Evolutionary conservation across 768 basidiomycete genomes (phyloP).

Genomic region (Russula ochroleuca): DNA sequence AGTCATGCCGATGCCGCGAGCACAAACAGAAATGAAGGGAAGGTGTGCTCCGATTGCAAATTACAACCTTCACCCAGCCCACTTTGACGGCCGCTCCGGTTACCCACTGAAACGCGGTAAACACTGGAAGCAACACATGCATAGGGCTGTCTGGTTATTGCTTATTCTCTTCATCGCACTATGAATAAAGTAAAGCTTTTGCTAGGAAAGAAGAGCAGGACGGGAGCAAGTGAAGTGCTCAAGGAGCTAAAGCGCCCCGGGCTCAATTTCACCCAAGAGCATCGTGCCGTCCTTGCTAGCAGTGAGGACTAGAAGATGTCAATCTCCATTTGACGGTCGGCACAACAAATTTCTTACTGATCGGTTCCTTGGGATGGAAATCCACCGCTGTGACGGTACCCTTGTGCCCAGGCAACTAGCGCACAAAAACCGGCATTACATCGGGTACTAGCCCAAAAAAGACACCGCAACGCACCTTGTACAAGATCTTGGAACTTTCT

Average conservation of each 20-base stretch:
- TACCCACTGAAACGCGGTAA: conserved; percentile 14
- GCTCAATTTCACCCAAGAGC: conserved; percentile 88
- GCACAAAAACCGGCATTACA: neutral
- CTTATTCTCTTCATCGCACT: conserved; percentile 27
- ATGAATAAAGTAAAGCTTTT: conserved; percentile 2
- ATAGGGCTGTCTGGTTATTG: conserved; percentile 24
- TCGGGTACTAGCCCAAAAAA: neutral
- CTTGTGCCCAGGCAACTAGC: conserved; percentile 88
- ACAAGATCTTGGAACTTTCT: conserved; percentile 66
- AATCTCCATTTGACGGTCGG: conserved; percentile 1
- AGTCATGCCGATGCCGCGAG: neutral
- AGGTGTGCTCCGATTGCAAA: conserved; percentile 28
- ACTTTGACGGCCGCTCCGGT: conserved; percentile 8
- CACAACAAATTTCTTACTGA: conserved; percentile 54
- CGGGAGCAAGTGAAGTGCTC: neutral
- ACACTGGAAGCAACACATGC: conserved; percentile 13
- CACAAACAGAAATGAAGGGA: neutral
- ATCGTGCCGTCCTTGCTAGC: conserved; percentile 91
- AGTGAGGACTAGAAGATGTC: conserved; percentile 64
- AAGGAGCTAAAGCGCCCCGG: conserved; percentile 34
- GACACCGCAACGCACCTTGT: conserved; percentile 57
- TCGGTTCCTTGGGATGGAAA: conserved; percentile 94
- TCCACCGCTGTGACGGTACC: conserved; percentile 95
- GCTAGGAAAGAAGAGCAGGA: neutral
- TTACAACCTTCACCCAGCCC: conserved; percentile 28